Conservation (phyloP, 257 asterid species). For the Coffea eugenioides region DNA sequence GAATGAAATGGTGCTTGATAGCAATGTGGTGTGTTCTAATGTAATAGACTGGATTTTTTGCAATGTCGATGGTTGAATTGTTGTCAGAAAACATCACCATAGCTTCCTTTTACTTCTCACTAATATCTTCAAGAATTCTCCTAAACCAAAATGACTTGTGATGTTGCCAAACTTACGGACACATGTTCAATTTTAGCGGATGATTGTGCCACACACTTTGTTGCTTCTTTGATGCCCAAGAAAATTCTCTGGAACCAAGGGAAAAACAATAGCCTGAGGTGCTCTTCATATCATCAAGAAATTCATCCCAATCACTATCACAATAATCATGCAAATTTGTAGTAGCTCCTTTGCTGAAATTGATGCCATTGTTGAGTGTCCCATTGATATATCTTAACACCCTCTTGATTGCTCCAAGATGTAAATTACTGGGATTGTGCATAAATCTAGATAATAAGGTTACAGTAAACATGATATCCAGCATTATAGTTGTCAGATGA, state of each 20-base stretch:
- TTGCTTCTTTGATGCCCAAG: neutral
- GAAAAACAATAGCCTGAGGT: neutral
- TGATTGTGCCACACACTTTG: neutral
- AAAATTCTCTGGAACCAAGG: neutral
- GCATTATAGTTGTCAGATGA: too few relatives aligned
- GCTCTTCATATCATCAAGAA: neutral
- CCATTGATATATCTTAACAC: neutral
- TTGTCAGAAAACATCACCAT: neutral
- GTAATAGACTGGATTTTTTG: too few relatives aligned
- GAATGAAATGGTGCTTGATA: neutral
- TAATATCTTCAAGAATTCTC: neutral
- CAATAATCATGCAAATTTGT: neutral
- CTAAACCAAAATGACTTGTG: neutral
- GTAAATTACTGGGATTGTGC: neutral
- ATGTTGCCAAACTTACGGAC: neutral
- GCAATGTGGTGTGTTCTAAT: neutral
- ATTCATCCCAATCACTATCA: neutral
- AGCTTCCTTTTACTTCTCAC: neutral
- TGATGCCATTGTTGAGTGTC: neutral
- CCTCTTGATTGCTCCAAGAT: neutral
- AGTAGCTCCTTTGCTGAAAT: neutral
- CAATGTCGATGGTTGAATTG: neutral
- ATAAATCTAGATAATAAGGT: too few relatives aligned
- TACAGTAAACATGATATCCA: too few relatives aligned
- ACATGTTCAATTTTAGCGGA: neutral